Percentiles rank a stretch among this genome's conserved stretches.
phyloP scores from a whole-genome alignment of 2,329 filamentous ascomycete species.

The Byssothecium circinans region DNA sequence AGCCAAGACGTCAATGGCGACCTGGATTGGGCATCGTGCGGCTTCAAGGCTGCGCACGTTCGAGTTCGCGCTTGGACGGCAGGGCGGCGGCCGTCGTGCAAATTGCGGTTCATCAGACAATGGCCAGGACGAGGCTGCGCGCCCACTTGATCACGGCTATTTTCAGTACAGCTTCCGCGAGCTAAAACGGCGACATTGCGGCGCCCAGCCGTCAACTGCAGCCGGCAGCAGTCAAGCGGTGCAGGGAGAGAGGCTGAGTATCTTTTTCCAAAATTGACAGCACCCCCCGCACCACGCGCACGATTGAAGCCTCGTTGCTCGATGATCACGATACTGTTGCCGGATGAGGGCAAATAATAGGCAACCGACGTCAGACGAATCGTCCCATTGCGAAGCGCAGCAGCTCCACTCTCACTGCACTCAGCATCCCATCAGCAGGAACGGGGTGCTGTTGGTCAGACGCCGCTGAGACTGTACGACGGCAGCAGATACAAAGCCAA shows the following conservation, averaged over 20 bases:
- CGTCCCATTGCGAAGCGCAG: not conserved
- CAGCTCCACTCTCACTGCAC: too few relatives aligned
- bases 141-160: constrained; percentile 2
- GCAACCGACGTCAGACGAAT: not conserved
- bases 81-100: not conserved
- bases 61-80: not conserved
- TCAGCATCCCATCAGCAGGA: too few relatives aligned
- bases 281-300: not conserved
- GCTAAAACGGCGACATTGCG: constrained; percentile 2
- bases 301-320: not conserved
- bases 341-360: not conserved
- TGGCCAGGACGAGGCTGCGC: not conserved
- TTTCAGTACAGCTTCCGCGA: constrained; percentile 1
- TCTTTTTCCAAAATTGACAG: not conserved
- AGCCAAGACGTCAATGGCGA: not conserved
- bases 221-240: not conserved
- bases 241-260: constrained; percentile 10
- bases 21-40: not conserved
- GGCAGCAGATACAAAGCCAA: not conserved
- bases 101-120: not conserved
- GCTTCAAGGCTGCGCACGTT: not conserved
- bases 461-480: not conserved
- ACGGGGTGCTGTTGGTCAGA: not conserved
- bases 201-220: constrained; percentile 5
- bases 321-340: not conserved